Percentiles rank a stretch among this genome's conserved stretches.
phyloP scores from a whole-genome alignment of 352 stramenopile genomes.

The Globisporangium lucens region DNA sequence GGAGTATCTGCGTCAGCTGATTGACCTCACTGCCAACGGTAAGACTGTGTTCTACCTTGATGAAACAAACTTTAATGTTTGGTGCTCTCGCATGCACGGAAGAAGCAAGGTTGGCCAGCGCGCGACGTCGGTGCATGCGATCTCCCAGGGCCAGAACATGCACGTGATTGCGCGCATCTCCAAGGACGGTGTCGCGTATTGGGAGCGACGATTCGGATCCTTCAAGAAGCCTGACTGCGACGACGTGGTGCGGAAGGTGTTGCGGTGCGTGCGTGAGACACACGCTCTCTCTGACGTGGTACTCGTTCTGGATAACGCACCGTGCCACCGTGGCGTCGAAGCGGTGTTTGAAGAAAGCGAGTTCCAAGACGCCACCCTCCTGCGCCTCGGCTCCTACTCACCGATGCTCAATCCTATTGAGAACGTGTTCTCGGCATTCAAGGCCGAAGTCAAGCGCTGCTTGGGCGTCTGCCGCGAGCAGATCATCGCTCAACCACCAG shows the following conservation, averaged over 20 bases:
- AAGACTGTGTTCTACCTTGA: neutral
- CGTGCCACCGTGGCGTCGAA: neutral
- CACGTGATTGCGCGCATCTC: neutral
- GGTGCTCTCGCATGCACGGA: neutral
- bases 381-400: neutral
- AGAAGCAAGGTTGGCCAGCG: neutral
- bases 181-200: neutral
- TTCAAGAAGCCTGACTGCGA: neutral
- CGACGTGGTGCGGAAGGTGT: neutral
- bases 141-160: neutral
- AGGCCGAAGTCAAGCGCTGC: neutral
- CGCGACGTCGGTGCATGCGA: neutral
- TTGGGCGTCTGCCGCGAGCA: neutral
- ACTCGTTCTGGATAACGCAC: neutral
- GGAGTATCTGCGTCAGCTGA: neutral
- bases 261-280: neutral
- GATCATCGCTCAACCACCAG: neutral
- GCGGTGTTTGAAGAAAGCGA: neutral
- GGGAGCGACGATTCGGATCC: neutral
- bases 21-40: neutral
- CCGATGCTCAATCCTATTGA: neutral
- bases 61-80: slow-evolving; percentile 2
- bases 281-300: neutral
- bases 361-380: neutral
- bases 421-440: neutral